A percentile compares a stretch with the other conserved stretches of the same genome.
These are phyloP conservation scores for Ilex asprella DNA, from an alignment of 257 asterid species.

Conservation along the genomic window DNA sequence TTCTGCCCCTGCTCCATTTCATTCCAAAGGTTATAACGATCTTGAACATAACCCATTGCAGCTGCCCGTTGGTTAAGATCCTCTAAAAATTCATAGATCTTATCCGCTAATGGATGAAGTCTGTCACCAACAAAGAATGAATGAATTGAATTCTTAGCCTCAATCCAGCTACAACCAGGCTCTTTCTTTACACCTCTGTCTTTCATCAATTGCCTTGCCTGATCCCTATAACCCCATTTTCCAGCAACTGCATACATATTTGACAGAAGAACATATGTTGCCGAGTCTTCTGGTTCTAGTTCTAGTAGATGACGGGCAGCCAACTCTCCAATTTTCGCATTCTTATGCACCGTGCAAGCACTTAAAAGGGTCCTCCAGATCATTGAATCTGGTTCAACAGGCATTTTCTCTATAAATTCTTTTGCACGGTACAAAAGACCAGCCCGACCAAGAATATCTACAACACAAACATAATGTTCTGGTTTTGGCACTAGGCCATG, in stretches of 20 bases:
- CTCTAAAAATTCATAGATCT: slow-evolving; percentile 2
- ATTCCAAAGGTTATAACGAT: slow-evolving; percentile 4
- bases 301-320: background rate
- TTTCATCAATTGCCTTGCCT: slow-evolving; percentile 3
- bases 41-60: slow-evolving; percentile 2
- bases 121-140: slow-evolving; percentile 4
- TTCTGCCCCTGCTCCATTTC: slow-evolving; percentile 1
- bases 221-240: slow-evolving; percentile 1
- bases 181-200: slow-evolving; percentile 5
- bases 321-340: background rate
- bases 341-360: slow-evolving; percentile 2
- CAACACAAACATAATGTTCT: slow-evolving; percentile 3
- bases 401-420: slow-evolving; percentile 2
- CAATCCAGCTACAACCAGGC: slow-evolving; percentile 5
- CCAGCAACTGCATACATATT: slow-evolving; percentile 4
- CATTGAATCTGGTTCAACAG: slow-evolving; percentile 1
- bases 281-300: slow-evolving; percentile 4
- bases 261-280: slow-evolving; percentile 3
- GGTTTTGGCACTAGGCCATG: slow-evolving; percentile 1
- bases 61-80: slow-evolving; percentile 2
- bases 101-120: background rate
- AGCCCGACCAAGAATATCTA: slow-evolving; percentile 2
- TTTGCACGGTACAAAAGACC: background rate
- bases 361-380: slow-evolving; percentile 1
- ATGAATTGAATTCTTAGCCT: background rate